Evolutionary conservation across 2,329 filamentous ascomycete genomes (phyloP).

Genomic region (Ceratocystis smalleyi): DNA sequence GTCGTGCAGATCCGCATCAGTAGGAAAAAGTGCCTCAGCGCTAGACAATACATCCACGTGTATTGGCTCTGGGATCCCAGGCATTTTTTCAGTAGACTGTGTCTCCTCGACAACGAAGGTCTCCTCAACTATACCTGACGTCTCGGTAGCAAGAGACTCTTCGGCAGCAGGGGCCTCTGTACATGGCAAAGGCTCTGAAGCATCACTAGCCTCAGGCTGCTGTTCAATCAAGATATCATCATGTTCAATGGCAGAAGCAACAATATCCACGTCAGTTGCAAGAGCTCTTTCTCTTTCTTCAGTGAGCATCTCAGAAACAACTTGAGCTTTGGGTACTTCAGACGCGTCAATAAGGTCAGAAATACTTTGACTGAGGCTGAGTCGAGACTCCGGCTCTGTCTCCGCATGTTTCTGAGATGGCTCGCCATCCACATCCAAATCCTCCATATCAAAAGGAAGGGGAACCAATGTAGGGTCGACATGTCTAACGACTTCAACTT

Average conservation of each 20-base stretch:
- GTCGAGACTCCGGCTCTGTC: neutral
- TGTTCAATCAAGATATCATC: neutral
- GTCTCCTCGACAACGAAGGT: neutral
- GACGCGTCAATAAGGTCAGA: neutral
- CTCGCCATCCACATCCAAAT: neutral
- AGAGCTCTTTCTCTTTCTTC: neutral
- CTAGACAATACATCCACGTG: neutral
- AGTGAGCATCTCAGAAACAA: neutral
- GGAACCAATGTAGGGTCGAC: neutral
- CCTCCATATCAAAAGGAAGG: neutral
- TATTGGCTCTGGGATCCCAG: neutral
- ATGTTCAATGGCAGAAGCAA: neutral
- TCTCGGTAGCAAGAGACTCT: neutral
- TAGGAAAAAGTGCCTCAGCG: neutral
- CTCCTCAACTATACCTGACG: neutral
- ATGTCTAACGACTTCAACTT: neutral
- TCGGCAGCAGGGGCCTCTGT: neutral
- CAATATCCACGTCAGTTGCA: neutral
- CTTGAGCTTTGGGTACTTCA: neutral
- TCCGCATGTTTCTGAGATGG: too few relatives aligned
- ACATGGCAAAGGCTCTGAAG: neutral
- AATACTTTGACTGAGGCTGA: neutral
- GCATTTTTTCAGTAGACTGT: neutral
- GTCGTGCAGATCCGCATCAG: neutral
- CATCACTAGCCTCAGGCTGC: neutral